Conservation (phyloP, 1,139 yeast species). For the Diutina siamensis region DNA sequence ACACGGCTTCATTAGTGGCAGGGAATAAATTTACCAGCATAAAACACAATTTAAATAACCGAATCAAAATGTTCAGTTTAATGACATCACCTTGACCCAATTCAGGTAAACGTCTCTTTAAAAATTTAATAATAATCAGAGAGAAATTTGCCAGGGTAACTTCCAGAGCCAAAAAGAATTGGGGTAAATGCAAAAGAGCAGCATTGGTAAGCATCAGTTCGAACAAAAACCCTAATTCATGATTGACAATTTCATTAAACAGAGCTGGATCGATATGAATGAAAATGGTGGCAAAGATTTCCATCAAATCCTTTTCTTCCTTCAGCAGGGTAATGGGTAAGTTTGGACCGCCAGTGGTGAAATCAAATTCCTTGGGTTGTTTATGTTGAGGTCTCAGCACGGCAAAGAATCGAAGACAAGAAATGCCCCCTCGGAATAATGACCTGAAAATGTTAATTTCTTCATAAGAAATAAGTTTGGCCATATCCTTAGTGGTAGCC, state of each 20-base stretch:
- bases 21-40: constrained; percentile 95
- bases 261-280: constrained; percentile 93
- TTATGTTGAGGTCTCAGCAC: constrained; percentile 37
- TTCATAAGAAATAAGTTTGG: constrained; percentile 71
- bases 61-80: constrained; percentile 69
- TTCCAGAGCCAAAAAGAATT: constrained; percentile 87
- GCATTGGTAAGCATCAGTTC: constrained; percentile 76
- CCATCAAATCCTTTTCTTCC: constrained; percentile 94
- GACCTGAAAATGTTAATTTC: constrained; percentile 70
- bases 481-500: constrained; percentile 55
- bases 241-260: constrained; percentile 81
- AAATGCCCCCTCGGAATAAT: constrained; percentile 74
- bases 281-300: constrained; percentile 86
- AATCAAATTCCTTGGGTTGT: constrained; percentile 47
- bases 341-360: constrained; percentile 60
- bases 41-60: constrained; percentile 83
- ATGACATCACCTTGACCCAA: constrained; percentile 74
- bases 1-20: constrained; percentile 71
- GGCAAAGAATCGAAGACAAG: constrained; percentile 68
- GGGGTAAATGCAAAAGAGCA: constrained; percentile 83
- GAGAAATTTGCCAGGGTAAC: constrained; percentile 88
- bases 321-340: constrained; percentile 78
- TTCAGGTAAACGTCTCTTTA: constrained; percentile 61
- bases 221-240: constrained; percentile 70
- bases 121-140: constrained; percentile 70